Conservation (phyloP, 1,139 yeast species). For the Nakaseomyces nivariensis region DNA sequence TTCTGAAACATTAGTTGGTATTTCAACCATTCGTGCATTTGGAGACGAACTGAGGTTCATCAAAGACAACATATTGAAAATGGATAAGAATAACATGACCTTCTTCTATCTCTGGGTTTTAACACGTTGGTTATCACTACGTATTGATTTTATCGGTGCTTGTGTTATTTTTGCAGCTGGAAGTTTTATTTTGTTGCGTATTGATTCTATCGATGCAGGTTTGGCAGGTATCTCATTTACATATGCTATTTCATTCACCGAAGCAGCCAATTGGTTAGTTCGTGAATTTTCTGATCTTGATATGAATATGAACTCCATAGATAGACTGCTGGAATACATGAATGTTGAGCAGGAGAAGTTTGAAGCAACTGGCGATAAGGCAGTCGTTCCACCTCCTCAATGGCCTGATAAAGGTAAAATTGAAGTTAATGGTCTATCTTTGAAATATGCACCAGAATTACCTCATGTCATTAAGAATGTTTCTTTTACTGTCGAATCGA, state of each 20-base stretch:
- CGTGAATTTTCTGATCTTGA: slow-evolving; percentile 53
- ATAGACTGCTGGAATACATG: slow-evolving; percentile 63
- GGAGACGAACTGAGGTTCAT: slow-evolving; percentile 39
- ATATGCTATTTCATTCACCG: slow-evolving; percentile 44
- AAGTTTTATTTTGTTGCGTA: slow-evolving; percentile 48
- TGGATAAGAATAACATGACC: slow-evolving; percentile 58
- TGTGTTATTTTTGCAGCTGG: slow-evolving; percentile 34
- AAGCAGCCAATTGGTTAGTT: slow-evolving; percentile 39
- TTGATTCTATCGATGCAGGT: slow-evolving; percentile 48
- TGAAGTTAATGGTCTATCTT: slow-evolving; percentile 41
- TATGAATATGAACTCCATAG: slow-evolving; percentile 72
- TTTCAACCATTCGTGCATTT: slow-evolving; percentile 56
- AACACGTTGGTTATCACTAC: slow-evolving; percentile 65
- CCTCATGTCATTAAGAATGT: slow-evolving; percentile 52
- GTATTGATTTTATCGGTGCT: slow-evolving; percentile 45
- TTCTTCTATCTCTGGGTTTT: slow-evolving; percentile 51
- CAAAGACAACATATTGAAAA: slow-evolving; percentile 34
- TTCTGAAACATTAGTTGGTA: slow-evolving; percentile 60
- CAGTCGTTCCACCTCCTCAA: slow-evolving; percentile 34
- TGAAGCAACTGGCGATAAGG: slow-evolving; percentile 36
- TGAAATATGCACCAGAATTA: slow-evolving; percentile 57
- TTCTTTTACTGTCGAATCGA: slow-evolving; percentile 36
- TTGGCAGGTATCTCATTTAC: slow-evolving; percentile 65
- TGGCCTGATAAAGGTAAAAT: slow-evolving; percentile 55
- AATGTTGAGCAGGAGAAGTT: slow-evolving; percentile 49